Conservation (phyloP, 257 asterid genomes). For the Plantago elongata region DNA sequence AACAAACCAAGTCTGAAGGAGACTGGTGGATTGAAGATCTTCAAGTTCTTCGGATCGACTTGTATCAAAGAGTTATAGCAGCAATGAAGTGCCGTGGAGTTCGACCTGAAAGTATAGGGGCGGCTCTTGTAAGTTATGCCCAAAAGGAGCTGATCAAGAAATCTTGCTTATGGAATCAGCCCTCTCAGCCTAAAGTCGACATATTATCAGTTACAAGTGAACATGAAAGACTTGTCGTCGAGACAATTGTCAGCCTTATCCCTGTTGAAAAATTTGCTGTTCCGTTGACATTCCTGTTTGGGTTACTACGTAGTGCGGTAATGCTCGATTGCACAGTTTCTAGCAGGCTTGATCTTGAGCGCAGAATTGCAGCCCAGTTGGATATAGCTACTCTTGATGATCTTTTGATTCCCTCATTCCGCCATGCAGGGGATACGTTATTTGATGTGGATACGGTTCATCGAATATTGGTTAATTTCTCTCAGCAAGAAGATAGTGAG, state of each 20-base stretch:
- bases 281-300: slow-evolving; percentile 75
- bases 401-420: slow-evolving; percentile 76
- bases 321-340: slow-evolving; percentile 68
- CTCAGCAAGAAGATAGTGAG: slow-evolving; percentile 80
- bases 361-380: slow-evolving; percentile 74
- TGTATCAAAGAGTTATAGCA: slow-evolving; percentile 68
- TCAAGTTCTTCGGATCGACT: slow-evolving; percentile 61
- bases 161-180: slow-evolving; percentile 56
- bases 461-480: slow-evolving; percentile 67
- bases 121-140: slow-evolving; percentile 76
- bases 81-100: slow-evolving; percentile 93
- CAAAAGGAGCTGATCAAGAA: slow-evolving; percentile 76
- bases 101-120: slow-evolving; percentile 88
- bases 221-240: slow-evolving; percentile 69
- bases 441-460: slow-evolving; percentile 85
- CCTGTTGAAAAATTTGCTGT: slow-evolving; percentile 84
- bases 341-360: slow-evolving; percentile 79
- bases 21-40: slow-evolving; percentile 99
- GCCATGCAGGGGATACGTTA: slow-evolving; percentile 74
- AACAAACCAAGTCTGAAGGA: slow-evolving; percentile 54
- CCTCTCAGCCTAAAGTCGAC: slow-evolving; percentile 41
- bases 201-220: slow-evolving; percentile 30
- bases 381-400: slow-evolving; percentile 86
- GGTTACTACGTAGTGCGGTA: slow-evolving; percentile 69
- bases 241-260: slow-evolving; percentile 73